phyloP scores from a whole-genome alignment of 768 basidiomycete species.

The Lentinula boryana region DNA sequence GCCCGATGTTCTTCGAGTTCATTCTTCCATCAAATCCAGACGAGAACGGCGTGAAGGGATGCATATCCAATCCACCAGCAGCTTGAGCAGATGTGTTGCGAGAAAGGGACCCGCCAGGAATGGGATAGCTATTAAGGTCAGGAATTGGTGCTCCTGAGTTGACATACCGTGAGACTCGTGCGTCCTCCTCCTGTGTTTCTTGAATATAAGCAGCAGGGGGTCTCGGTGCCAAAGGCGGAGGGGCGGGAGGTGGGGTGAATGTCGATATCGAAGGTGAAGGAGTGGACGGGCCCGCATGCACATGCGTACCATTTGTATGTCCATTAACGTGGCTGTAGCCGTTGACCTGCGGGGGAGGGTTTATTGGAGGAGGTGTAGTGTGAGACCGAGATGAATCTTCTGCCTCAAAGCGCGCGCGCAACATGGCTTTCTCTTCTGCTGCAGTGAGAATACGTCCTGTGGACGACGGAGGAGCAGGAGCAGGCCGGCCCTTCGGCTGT shows the following conservation, averaged over 20 bases:
- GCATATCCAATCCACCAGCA: slow-evolving; percentile 24
- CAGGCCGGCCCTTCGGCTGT: slow-evolving; percentile 23
- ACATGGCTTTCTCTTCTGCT: slow-evolving; percentile 72
- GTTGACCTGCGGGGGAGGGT: slow-evolving; percentile 19
- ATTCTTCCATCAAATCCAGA: slow-evolving; percentile 26
- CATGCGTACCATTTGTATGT: slow-evolving; percentile 8
- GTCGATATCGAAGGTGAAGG: neutral
- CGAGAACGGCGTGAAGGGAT: slow-evolving; percentile 45
- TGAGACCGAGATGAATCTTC: slow-evolving; percentile 30
- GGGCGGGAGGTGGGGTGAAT: slow-evolving; percentile 22
- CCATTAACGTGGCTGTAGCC: slow-evolving; percentile 16
- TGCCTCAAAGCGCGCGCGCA: slow-evolving; percentile 58
- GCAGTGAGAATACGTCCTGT: slow-evolving; percentile 45
- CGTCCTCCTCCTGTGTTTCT: slow-evolving; percentile 74
- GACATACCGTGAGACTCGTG: slow-evolving; percentile 42
- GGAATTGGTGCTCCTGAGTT: slow-evolving; percentile 22
- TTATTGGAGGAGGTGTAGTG: neutral
- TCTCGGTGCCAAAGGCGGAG: slow-evolving; percentile 70
- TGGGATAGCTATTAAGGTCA: slow-evolving; percentile 14
- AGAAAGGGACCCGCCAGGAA: slow-evolving; percentile 12
- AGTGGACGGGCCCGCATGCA: slow-evolving; percentile 2
- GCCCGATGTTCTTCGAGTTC: slow-evolving; percentile 3
- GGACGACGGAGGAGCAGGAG: slow-evolving; percentile 27
- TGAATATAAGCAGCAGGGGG: slow-evolving; percentile 78
- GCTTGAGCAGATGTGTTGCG: slow-evolving; percentile 7